Base-by-base conservation (phyloP, 2,329 filamentous ascomycete species). In the Lecanicillium sp. region DNA sequence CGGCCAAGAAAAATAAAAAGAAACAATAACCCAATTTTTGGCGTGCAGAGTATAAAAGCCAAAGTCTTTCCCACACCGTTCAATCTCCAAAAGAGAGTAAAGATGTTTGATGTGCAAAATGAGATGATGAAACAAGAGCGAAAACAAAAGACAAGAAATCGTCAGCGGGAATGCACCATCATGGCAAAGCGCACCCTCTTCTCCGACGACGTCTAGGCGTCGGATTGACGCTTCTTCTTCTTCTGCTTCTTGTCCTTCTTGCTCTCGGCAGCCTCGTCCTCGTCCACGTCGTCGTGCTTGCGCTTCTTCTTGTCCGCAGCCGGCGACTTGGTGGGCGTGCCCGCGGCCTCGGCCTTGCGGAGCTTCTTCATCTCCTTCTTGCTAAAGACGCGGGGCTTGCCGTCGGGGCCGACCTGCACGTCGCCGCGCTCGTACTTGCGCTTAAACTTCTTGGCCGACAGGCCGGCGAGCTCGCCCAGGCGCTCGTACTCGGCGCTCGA, bases 311-410 rank as follows among this genome's bases (percentile, higher is more conserved):
- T 74, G 52, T 64, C 55, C 32, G 46, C 51, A 37, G 60, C 59
- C 7, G 53, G 41, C 18, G 57, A 42, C 50, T 72, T 72, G 39
- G 56, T 58, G 3, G 73, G 68, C 39, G 64, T 61, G 40, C 59
- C 55, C 44, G 57, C 49, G 52, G 78, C 75, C 56, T 77, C 66
- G 45, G 71, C 62, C 65, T 82, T 84, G 64, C 75, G 78, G 42
- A 73, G 65, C 69, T 84, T 84, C 72, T 86, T 86, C 53, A 82
- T 60, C 33, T 85, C 80, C 66, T 86, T 87, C 72, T 87, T 87
- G 68, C 78, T 84, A 51, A 80, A 62, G 4, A 84, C 69, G 49
- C 76, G 70, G 29, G 83, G 78, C 37, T 72, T 79, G 41, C 83
- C 83, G 44, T 84, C 75, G 11, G 66, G 64, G 49, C 71, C 72